These are phyloP conservation scores for Solanum hybrid DNA, from an alignment of 305 asterid genomes.

Conservation along the genomic window DNA sequence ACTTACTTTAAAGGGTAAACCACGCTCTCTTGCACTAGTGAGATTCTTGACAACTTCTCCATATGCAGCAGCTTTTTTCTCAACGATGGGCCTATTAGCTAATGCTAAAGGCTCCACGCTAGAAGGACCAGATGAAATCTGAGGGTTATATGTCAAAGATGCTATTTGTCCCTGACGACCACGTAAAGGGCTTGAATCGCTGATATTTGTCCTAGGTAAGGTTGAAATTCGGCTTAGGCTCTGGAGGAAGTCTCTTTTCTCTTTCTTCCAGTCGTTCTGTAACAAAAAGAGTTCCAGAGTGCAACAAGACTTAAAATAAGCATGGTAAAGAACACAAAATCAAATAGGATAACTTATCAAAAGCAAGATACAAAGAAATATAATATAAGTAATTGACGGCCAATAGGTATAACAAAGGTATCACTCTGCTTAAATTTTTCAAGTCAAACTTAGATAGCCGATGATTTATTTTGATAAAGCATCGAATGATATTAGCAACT, in stretches of 20 bases:
- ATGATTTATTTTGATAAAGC: neutral
- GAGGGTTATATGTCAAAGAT: conserved; percentile 51
- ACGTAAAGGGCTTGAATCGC: conserved; percentile 36
- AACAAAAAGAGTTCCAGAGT: neutral
- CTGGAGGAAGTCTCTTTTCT: conserved; percentile 80
- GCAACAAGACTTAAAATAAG: neutral
- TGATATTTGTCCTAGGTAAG: conserved; percentile 64
- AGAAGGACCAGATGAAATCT: conserved; percentile 46
- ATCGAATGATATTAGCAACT: neutral
- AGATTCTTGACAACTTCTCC: conserved; percentile 80
- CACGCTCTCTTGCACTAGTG: conserved; percentile 71
- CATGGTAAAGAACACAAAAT: neutral
- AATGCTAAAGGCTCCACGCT: conserved; percentile 45
- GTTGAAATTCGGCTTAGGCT: conserved; percentile 74
- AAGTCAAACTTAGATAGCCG: neutral
- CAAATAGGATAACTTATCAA: neutral
- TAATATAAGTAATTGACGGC: neutral
- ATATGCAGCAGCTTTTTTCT: conserved; percentile 78
- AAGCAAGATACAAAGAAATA: neutral
- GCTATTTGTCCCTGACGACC: conserved; percentile 57
- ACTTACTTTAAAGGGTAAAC: conserved; percentile 67
- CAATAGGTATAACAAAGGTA: neutral
- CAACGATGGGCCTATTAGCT: conserved; percentile 50
- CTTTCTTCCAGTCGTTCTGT: conserved; percentile 97
- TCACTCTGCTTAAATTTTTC: neutral